Percentiles rank a stretch among this genome's conserved stretches.
phyloP scores from a whole-genome alignment of 192 early-diverging fungal genomes.

The Lobosporangium transversale region DNA sequence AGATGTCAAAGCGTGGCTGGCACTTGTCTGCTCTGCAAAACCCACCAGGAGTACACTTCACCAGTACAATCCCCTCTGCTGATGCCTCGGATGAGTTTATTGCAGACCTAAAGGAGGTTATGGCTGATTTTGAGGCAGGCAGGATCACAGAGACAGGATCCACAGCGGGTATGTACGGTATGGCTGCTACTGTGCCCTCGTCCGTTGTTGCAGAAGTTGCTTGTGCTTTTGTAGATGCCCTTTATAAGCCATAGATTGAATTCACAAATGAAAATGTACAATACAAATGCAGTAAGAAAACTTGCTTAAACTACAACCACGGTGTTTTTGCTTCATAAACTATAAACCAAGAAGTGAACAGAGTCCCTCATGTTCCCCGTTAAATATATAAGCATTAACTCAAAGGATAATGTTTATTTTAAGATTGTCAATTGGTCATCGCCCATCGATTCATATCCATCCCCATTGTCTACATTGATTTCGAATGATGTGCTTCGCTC shows the following conservation, averaged over 20 bases:
- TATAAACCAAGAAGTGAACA: too few relatives aligned
- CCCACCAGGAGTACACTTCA: conserved; percentile 90
- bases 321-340: too few relatives aligned
- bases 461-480: too few relatives aligned
- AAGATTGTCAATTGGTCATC: too few relatives aligned
- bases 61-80: conserved; percentile 86
- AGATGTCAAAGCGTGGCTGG: conserved; percentile 85
- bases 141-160: conserved; percentile 76
- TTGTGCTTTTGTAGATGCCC: conserved; percentile 86
- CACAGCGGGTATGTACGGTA: conserved; percentile 92
- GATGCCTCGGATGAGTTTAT: conserved; percentile 77
- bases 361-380: too few relatives aligned
- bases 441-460: too few relatives aligned
- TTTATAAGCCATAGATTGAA: conserved; percentile 71
- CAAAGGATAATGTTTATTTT: too few relatives aligned
- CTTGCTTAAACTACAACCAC: too few relatives aligned
- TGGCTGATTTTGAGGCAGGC: conserved; percentile 72
- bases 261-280: too few relatives aligned
- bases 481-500: too few relatives aligned
- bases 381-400: too few relatives aligned
- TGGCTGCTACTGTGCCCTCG: conserved; percentile 89
- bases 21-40: conserved; percentile 89
- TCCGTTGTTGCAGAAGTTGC: conserved; percentile 89
- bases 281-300: too few relatives aligned
- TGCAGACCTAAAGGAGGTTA: conserved; percentile 78